Conservation (phyloP, 176 grass and related monocot species). For the Microstegium vimineum region DNA sequence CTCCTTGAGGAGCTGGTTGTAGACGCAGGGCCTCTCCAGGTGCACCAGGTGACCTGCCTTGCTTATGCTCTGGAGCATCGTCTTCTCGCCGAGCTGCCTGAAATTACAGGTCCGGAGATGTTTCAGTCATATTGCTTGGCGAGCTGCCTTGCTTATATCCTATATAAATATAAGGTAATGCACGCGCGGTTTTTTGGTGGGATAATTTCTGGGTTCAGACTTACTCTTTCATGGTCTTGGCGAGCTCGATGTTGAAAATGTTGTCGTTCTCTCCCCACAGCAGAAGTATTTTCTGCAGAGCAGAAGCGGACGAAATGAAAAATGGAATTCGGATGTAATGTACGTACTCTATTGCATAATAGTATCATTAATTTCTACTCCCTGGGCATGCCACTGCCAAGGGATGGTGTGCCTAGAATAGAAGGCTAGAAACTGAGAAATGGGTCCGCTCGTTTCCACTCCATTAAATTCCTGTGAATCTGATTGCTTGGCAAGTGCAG, state of each 20-base stretch:
- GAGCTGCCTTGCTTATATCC: too few relatives aligned
- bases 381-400: too few relatives aligned
- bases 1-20: constrained; percentile 57
- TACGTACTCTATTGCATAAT: too few relatives aligned
- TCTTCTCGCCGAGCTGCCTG: constrained; percentile 77
- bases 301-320: neutral
- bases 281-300: constrained; percentile 67
- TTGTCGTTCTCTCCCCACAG: constrained; percentile 91
- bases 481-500: neutral
- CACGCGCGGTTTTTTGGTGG: neutral
- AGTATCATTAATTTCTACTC: neutral
- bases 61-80: constrained; percentile 61
- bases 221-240: constrained; percentile 84
- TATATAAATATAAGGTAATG: too few relatives aligned
- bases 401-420: neutral
- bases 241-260: constrained; percentile 75
- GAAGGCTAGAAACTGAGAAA: too few relatives aligned
- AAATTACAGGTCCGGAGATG: neutral
- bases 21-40: constrained; percentile 74
- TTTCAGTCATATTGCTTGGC: neutral
- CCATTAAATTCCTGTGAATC: neutral
- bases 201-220: neutral
- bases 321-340: neutral
- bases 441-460: neutral
- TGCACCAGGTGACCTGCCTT: constrained; percentile 80